These are phyloP conservation scores for Cutaneotrichosporon sp. DNA, from an alignment of 1,284 basidiomycete genomes.

Conservation along the genomic window DNA sequence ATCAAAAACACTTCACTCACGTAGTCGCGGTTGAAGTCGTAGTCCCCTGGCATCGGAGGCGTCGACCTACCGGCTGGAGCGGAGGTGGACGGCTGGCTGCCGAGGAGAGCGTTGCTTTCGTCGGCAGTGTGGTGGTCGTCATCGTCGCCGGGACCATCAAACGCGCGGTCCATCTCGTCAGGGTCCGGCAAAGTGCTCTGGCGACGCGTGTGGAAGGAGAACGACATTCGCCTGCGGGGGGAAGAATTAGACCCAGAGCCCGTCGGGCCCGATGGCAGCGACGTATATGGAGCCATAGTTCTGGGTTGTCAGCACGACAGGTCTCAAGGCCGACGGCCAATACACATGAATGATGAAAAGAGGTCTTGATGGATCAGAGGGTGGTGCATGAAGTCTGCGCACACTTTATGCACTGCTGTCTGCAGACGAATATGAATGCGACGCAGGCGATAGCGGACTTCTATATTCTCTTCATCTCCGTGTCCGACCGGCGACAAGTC, in stretches of 20 bases:
- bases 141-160: constrained; percentile 35
- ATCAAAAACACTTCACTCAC: too few relatives aligned
- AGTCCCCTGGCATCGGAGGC: constrained; percentile 50
- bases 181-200: constrained; percentile 35
- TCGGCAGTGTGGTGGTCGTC: constrained; percentile 27
- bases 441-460: constrained; percentile 31
- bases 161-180: constrained; percentile 47
- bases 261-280: constrained; percentile 11
- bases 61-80: background rate
- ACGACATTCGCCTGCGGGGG: constrained; percentile 31
- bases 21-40: constrained; percentile 79
- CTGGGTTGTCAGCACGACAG: background rate
- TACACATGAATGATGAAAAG: background rate
- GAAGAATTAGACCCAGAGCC: constrained; percentile 13
- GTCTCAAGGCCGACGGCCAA: background rate
- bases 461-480: constrained; percentile 29
- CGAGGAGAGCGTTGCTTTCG: constrained; percentile 13
- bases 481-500: too few relatives aligned
- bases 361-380: constrained; percentile 25
- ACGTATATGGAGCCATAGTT: constrained; percentile 32
- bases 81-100: background rate
- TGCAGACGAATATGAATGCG: background rate
- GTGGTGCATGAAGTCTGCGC: constrained; percentile 44
- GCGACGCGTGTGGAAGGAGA: constrained; percentile 17
- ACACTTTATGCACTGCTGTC: constrained; percentile 21